Base-by-base conservation (phyloP, 2,329 filamentous ascomycete species). In the Cyphellophora attinorum region DNA sequence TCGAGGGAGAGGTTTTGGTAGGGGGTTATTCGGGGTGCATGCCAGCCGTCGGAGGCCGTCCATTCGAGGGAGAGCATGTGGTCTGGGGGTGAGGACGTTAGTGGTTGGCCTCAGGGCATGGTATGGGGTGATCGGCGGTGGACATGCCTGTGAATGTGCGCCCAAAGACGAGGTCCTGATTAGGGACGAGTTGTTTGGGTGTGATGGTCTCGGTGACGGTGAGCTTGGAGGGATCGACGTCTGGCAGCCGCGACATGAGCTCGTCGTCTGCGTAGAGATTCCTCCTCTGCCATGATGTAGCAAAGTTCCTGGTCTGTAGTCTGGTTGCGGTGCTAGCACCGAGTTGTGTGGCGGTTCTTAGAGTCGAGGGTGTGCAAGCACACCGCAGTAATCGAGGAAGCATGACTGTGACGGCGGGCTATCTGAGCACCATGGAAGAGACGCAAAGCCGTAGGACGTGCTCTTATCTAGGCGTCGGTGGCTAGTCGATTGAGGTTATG, bases 1-100 rank as follows among this genome's bases (percentile, higher is more conserved):
- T 96, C 91, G 51, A 98, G 81, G 29, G 84, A 89, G 50, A 98
- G 83, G 65, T 95, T 95, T 64, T 95, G 86, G 70, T 96, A 96
- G 13, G 91, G 91, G 12, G 75, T 79, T 56, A 98, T 96, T 46
- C 76, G 72, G 38, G 89, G 85, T 11, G 78, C 64, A 27, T 81
- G 65, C 91, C 91, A 95, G 58, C 88, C 91, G 47, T 83, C 69
- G 31, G 74, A 67, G 40, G 85, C 76, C 36, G 82, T 89, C 91
- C 91, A 98, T 68, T 95, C 86, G 49, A 93, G 73, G 40, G 81
- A 79, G 53, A 96, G 79, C 89, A 98, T 96, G 65, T 96, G 91
- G 67, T 98, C 91, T 93, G 56, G 27, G 16, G 30, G 23, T 34
- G 14, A 14, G 27, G 17, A 14, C 10, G 34, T 37, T 25, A 25